Percentiles rank a stretch among this genome's conserved stretches.
Conservation (phyloP, 1,284 basidiomycete species). For the Cystobasidium pallidum region DNA sequence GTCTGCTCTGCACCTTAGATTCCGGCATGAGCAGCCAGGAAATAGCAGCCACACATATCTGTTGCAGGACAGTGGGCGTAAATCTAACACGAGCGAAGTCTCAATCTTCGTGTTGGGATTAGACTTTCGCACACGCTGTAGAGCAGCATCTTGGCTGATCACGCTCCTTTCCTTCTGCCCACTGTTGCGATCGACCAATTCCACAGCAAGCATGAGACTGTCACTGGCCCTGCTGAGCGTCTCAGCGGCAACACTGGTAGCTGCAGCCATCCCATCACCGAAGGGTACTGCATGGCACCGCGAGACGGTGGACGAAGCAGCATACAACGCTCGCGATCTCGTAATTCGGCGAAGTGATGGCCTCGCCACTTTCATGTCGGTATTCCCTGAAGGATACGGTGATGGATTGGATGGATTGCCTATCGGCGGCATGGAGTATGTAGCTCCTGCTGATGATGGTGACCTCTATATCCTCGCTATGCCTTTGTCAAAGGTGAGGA, state of each 20-base stretch:
- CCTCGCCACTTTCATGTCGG: conserved; percentile 39
- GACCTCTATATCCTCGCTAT: conserved; percentile 44
- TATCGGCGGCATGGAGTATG: conserved; percentile 43
- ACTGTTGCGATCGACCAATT: neutral
- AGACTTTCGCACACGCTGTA: too few species aligned
- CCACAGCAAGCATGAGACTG: neutral
- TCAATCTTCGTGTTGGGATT: too few species aligned
- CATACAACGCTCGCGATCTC: conserved; percentile 36
- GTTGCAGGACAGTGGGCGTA: too few species aligned
- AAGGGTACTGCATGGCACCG: neutral
- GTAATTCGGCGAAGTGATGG: conserved; percentile 35
- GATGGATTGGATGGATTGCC: conserved; percentile 35
- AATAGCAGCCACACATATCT: too few species aligned
- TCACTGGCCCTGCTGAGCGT: neutral
- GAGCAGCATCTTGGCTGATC: too few species aligned
- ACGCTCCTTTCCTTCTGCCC: neutral
- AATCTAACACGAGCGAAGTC: too few species aligned
- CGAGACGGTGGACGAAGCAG: conserved; percentile 20
- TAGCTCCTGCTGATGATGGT: conserved; percentile 36
- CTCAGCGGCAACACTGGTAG: neutral
- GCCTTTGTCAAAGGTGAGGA: conserved; percentile 40
- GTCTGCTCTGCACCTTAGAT: too few species aligned
- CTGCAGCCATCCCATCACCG: neutral
- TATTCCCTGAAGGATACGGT: conserved; percentile 25
- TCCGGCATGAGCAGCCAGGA: too few species aligned